These are phyloP conservation scores for Talaromyces rugulosus DNA, from an alignment of 2,329 filamentous ascomycete species.

Conservation along the genomic window DNA sequence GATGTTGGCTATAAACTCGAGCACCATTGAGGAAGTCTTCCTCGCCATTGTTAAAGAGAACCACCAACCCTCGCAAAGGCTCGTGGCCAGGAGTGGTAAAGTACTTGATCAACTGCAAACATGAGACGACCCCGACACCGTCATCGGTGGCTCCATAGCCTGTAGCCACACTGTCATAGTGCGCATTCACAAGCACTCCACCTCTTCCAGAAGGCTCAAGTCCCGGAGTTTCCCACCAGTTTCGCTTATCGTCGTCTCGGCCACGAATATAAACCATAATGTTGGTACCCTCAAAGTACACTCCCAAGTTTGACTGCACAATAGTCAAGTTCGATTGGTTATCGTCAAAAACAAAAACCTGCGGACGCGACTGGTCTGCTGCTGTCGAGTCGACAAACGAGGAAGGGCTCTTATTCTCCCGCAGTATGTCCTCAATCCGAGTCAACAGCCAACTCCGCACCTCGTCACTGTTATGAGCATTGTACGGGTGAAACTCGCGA, in stretches of 20 bases:
- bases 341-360: conserved; percentile 70
- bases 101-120: conserved; percentile 81
- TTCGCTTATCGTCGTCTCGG: conserved; percentile 64
- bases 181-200: conserved; percentile 87
- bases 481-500: conserved; percentile 78
- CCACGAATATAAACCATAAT: conserved; percentile 89
- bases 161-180: conserved; percentile 90
- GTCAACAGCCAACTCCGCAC: conserved; percentile 71
- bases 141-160: conserved; percentile 93
- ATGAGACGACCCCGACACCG: conserved; percentile 80
- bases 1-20: conserved; percentile 76
- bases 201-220: conserved; percentile 57
- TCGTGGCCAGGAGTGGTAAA: conserved; percentile 69
- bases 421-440: conserved; percentile 67
- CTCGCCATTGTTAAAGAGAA: conserved; percentile 91
- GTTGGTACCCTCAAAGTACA: conserved; percentile 92
- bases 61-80: conserved; percentile 74
- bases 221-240: conserved; percentile 64
- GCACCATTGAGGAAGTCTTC: conserved; percentile 90
- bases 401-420: conserved; percentile 45
- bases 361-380: conserved; percentile 23
- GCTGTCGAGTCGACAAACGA: conserved; percentile 15
- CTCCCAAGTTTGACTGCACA: conserved; percentile 42
- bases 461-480: conserved; percentile 75
- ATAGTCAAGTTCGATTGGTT: conserved; percentile 72